Base-by-base conservation (phyloP, 805 yeast genomes). In the Yarrowia sp. region DNA sequence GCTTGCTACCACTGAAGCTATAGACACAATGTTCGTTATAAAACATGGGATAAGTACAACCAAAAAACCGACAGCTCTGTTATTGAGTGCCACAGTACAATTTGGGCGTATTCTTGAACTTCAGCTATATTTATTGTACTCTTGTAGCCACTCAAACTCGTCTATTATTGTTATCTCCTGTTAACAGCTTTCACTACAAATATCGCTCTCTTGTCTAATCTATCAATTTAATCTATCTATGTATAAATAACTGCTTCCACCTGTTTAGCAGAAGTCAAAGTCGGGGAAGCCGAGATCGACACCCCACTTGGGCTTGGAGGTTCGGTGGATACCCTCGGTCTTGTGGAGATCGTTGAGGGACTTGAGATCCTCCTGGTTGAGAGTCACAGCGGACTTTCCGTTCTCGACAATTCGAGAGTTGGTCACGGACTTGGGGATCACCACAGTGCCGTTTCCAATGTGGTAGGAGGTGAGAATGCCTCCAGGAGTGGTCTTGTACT, bases 361-460 rank as follows among this genome's bases (percentile, higher is more conserved):
- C 15, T 75, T 74, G 63, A 84, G 67, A 50, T 85, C 87, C 58
- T 80, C 83, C 17, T 73, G 72, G 36, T 80, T 74, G 43, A 86
- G 76, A 17, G 80, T 77, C 46, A 79, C 70, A 43, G 79, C 78
- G 56, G 76, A 71, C 69, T 78, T 77, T 50, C 79, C 73, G 73
- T 82, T 81, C 19, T 78, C 71, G 33, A 76, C 75, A 60, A 91
- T 84, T 75, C 96, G 85, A 24, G 82, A 83, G 15, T 84, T 80
- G 63, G 89, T 90, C 14, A 86, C 81, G 0, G 96, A 87, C 78
- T 93, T 85, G 52, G 95, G 91, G 53, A 90, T 77, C 1, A 84
- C 86, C 9, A 82, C 80, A 68, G 89, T 81, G 2, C 90, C 92
- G 47, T 85, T 81, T 69, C 83, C 79, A 24, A 88, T 82, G 72